These are phyloP conservation scores for Tetracentron sinense DNA, from an alignment of 164 flowering plant species.

Conservation along the genomic window DNA sequence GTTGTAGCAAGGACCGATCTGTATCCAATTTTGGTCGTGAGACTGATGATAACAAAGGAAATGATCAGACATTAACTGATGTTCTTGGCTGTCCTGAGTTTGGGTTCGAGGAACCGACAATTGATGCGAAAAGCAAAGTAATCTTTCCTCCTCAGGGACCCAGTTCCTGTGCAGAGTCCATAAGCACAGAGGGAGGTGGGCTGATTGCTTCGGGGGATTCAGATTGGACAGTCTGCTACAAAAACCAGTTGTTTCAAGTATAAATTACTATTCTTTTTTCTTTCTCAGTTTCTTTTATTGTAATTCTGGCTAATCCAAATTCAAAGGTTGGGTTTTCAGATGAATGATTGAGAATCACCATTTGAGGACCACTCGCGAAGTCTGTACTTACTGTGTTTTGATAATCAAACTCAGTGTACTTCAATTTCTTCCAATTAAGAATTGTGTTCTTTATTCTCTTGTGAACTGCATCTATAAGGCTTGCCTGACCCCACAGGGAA, in stretches of 20 bases:
- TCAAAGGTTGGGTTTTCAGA: constrained; percentile 1
- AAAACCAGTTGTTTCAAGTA: constrained; percentile 44
- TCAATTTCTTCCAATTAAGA: background rate
- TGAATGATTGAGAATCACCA: constrained; percentile 10
- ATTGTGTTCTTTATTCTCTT: background rate
- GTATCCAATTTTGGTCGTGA: constrained; percentile 17
- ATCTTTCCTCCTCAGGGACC: constrained; percentile 17
- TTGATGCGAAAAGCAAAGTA: constrained; percentile 20
- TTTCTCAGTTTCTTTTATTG: background rate
- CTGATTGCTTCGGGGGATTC: constrained; percentile 63
- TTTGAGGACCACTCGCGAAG: constrained; percentile 3
- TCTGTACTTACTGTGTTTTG: background rate
- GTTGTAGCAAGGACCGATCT: constrained; percentile 4
- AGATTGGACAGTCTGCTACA: constrained; percentile 62
- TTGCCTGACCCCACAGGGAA: no score
- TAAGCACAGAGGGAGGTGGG: constrained; percentile 61
- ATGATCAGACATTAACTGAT: constrained; percentile 10
- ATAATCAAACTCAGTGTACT: background rate
- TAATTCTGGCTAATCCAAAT: constrained; percentile 4
- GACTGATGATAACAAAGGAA: constrained; percentile 12
- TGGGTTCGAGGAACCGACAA: constrained; percentile 16
- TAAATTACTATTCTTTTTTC: constrained; percentile 15
- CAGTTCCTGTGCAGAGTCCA: constrained; percentile 63
- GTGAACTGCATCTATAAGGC: no score
- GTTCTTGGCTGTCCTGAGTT: constrained; percentile 20